Evolutionary conservation across 2,329 filamentous ascomycete genomes (phyloP), one percentile per base, ranked within the genome.

Genomic region (Fusarium pseudoanthophilum): DNA sequence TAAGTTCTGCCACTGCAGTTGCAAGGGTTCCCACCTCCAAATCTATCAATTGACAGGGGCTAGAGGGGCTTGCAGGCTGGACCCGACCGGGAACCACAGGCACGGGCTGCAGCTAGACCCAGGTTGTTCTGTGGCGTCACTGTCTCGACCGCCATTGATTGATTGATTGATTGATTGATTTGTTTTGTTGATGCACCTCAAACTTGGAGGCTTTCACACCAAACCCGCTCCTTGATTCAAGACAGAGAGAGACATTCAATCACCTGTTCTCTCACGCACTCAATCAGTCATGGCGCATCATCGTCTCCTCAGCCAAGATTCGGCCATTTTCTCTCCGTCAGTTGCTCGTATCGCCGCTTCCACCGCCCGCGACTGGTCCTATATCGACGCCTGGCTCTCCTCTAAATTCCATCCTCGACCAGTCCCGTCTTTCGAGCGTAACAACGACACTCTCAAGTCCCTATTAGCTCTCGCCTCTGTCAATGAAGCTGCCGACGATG

Each of bases 291-390:
- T 78, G 75, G 71, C 76, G 39, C 77, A 78, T 45, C 76, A 78
- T 36, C 76, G 75, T 30, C 72, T 75, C 40, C 68, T 76, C 52
- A 65, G 64, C 46, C 70, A 77, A 68, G 78, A 79, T 28, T 80
- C 82, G 48, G 89, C 90, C 69, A 91, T 92, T 64, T 92, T 92
- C 83, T 92, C 91, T 8, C 91, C 91, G 18, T 91, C 90, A 0
- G 84, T 91, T 37, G 90, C 90, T 59, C 92, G 94, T 67, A 91
- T 93, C 69, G 93, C 94, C 75, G 92, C 93, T 71, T 92, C 93
- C 18, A 91, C 93, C 71, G 93, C 94, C 52, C 95, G 95, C 79
- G 95, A 98, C 83, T 98, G 95, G 95, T 92, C 91, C 62, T 94
- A 93, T 74, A 89, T 98, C 75, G 94, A 97, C 82, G 86, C 86